These are phyloP conservation scores for Gastrolobium villosum DNA, from an alignment of 306 rosid species.

Conservation along the genomic window DNA sequence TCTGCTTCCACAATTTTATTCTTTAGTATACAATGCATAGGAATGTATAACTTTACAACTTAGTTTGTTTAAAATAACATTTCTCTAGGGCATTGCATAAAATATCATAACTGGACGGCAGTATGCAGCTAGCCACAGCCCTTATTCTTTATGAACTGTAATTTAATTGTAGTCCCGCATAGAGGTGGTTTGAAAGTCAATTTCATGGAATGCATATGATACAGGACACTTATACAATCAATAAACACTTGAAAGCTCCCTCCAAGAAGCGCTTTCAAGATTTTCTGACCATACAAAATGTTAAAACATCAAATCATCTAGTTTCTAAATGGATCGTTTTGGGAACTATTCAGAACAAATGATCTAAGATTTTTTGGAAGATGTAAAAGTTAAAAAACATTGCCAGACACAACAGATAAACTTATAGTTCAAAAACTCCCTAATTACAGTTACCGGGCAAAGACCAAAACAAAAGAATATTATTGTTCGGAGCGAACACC, in stretches of 20 bases:
- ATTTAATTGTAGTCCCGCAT: background rate
- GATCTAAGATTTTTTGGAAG: background rate
- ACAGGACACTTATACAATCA: background rate
- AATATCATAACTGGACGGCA: slow-evolving; percentile 2
- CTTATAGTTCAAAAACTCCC: slow-evolving; percentile 1
- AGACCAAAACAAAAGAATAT: background rate
- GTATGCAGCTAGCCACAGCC: background rate
- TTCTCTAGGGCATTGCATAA: background rate
- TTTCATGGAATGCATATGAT: background rate
- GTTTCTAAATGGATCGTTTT: background rate
- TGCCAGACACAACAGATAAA: slow-evolving; percentile 24
- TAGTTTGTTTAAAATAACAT: background rate
- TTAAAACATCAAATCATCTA: background rate
- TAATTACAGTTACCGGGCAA: background rate
- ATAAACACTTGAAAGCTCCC: slow-evolving; percentile 21
- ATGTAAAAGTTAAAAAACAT: background rate
- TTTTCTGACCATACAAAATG: background rate
- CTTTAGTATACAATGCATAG: background rate
- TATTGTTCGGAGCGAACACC: too few species aligned
- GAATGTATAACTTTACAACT: slow-evolving; percentile 15
- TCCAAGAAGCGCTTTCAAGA: slow-evolving; percentile 1
- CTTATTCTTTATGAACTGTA: background rate
- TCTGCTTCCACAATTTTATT: slow-evolving; percentile 14
- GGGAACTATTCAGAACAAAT: background rate
- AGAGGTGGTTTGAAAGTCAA: background rate